A percentile compares a stretch with the other conserved stretches of the same genome.
phyloP scores from a whole-genome alignment of 1,284 basidiomycete species.

The Golubevia sp. region DNA sequence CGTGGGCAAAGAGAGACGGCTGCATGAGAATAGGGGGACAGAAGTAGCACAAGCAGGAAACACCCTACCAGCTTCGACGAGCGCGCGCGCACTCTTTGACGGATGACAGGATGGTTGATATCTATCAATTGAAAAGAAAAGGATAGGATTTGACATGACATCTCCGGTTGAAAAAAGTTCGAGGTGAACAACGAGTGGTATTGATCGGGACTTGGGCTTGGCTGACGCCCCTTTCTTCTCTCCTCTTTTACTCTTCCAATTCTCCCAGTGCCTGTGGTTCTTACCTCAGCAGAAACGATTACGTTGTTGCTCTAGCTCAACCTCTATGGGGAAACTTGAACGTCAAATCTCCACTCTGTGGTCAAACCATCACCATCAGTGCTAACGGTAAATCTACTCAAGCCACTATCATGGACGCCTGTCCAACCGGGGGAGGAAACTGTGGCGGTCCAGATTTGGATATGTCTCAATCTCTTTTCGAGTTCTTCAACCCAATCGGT shows the following conservation, averaged over 20 bases:
- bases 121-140: not conserved
- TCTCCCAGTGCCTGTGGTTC: conserved; percentile 32
- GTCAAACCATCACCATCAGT: conserved; percentile 40
- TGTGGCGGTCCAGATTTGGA: conserved; percentile 17
- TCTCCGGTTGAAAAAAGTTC: no score
- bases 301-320: conserved; percentile 48
- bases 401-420: conserved; percentile 41
- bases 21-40: no score
- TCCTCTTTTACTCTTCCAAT: no score
- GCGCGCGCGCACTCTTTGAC: conserved; percentile 4
- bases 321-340: conserved; percentile 42
- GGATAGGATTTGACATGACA: not conserved
- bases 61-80: no score
- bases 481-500: conserved; percentile 23
- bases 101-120: no score
- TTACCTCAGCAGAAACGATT: conserved; percentile 23
- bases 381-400: conserved; percentile 32
- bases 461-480: conserved; percentile 48
- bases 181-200: no score
- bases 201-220: no score
- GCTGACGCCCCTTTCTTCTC: no score
- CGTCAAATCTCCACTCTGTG: conserved; percentile 34
- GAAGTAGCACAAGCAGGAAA: no score
- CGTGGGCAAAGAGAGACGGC: no score
- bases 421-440: conserved; percentile 15